Evolutionary conservation across 768 basidiomycete species (phyloP).

Genomic region (Podaxis sp.): DNA sequence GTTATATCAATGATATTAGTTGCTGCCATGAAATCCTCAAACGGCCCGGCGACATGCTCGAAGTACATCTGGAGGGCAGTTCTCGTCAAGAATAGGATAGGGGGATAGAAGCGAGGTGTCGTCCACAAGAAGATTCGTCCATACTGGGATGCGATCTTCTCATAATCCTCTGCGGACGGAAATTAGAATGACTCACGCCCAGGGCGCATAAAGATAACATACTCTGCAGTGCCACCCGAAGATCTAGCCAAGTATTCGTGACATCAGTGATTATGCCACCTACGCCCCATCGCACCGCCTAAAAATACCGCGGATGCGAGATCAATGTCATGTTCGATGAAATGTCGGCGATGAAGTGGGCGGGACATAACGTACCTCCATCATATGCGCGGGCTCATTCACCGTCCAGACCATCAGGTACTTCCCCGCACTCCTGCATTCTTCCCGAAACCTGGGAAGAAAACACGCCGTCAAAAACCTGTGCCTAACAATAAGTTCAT

Average conservation of each 20-base stretch:
- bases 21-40: slow-evolving; percentile 29
- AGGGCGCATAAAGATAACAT: slow-evolving; percentile 18
- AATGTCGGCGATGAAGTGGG: neutral
- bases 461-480: slow-evolving; percentile 1
- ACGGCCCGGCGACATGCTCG: slow-evolving; percentile 54
- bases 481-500: too few species aligned
- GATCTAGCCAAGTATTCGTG: slow-evolving; percentile 64
- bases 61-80: slow-evolving; percentile 30
- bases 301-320: slow-evolving; percentile 2
- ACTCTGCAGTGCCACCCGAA: slow-evolving; percentile 61
- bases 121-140: slow-evolving; percentile 78
- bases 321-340: neutral
- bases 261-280: slow-evolving; percentile 78
- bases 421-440: slow-evolving; percentile 80
- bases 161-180: slow-evolving; percentile 54
- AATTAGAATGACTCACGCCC: slow-evolving; percentile 3
- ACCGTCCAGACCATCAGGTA: slow-evolving; percentile 96
- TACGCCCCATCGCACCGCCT: slow-evolving; percentile 81
- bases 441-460: slow-evolving; percentile 63
- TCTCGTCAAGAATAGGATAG: slow-evolving; percentile 33
- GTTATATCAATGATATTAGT: neutral
- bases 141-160: slow-evolving; percentile 58
- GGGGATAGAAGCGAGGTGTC: slow-evolving; percentile 57
- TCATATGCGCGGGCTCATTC: slow-evolving; percentile 85
- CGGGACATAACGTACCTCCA: slow-evolving; percentile 57